Conservation (phyloP, 1,139 yeast species). For the Candida tropicalis region DNA sequence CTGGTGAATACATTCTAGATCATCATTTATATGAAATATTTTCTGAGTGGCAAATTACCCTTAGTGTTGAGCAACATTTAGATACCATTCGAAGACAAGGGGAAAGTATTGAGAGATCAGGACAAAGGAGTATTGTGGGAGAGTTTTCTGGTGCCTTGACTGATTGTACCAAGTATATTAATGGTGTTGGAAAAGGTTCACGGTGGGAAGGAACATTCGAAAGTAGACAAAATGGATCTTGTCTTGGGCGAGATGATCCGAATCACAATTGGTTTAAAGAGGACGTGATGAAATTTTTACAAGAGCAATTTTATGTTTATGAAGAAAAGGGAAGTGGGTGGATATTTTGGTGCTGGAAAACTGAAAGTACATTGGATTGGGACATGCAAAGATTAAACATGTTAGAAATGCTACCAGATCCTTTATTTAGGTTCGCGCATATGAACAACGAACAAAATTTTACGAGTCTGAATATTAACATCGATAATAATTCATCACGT, state of each 20-base stretch:
- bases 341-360: conserved; percentile 58
- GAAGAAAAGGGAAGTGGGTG: conserved; percentile 22
- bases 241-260: conserved; percentile 22
- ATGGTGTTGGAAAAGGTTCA: conserved; percentile 29
- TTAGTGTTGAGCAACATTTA: conserved; percentile 20
- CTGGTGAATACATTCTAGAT: conserved; percentile 21
- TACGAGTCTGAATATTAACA: neutral
- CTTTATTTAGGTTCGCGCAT: conserved; percentile 8
- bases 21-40: conserved; percentile 31
- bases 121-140: conserved; percentile 26
- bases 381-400: conserved; percentile 19
- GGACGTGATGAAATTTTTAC: conserved; percentile 22
- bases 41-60: conserved; percentile 21
- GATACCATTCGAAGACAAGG: conserved; percentile 20
- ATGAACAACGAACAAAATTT: neutral
- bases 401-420: conserved; percentile 14
- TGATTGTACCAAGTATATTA: conserved; percentile 29
- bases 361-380: conserved; percentile 28
- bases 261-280: conserved; percentile 13
- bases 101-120: conserved; percentile 17
- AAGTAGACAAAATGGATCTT: conserved; percentile 19
- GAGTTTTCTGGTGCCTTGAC: conserved; percentile 32
- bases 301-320: conserved; percentile 24
- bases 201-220: conserved; percentile 25
- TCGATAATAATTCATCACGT: neutral